Conservation (phyloP, 1,139 yeast species). For the Candida mesenterica region DNA sequence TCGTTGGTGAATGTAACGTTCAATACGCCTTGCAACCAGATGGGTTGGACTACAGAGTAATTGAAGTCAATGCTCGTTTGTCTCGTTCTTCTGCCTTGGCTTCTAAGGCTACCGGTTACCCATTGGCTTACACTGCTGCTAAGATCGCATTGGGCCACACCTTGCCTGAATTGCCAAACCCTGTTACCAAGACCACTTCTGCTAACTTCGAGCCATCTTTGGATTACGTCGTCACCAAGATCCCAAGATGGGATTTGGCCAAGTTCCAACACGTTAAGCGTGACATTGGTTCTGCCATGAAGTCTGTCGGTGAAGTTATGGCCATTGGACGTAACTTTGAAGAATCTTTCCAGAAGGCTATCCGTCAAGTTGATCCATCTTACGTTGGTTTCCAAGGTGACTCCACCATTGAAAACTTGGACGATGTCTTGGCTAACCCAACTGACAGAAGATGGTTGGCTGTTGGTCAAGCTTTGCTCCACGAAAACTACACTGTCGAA, state of each 20-base stretch:
- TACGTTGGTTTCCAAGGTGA: constrained; percentile 91
- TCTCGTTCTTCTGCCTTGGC: constrained; percentile 98
- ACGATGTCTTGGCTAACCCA: constrained; percentile 79
- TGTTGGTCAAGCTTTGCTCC: constrained; percentile 91
- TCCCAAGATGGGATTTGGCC: constrained; percentile 97
- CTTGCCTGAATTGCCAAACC: constrained; percentile 91
- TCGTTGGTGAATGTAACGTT: constrained; percentile 98
- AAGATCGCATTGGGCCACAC: constrained; percentile 94
- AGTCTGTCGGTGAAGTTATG: constrained; percentile 99
- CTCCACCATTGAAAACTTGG: constrained; percentile 68
- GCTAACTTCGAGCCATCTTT: constrained; percentile 97
- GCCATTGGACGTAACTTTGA: constrained; percentile 97
- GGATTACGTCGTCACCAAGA: constrained; percentile 94
- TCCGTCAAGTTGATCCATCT: constrained; percentile 94
- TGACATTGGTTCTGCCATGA: constrained; percentile 94
- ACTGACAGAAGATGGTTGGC: constrained; percentile 99
- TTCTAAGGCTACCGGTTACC: constrained; percentile 98
- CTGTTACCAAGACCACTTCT: constrained; percentile 92
- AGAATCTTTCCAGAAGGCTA: constrained; percentile 97
- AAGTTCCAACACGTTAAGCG: constrained; percentile 94
- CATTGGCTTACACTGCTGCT: constrained; percentile 97
- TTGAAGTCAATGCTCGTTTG: constrained; percentile 95
- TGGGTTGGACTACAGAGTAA: constrained; percentile 92
- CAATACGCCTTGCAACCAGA: constrained; percentile 96
- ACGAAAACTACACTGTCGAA: constrained; percentile 88